These are phyloP conservation scores for Pythium volutum DNA, from an alignment of 352 stramenopile genomes.

Conservation along the genomic window DNA sequence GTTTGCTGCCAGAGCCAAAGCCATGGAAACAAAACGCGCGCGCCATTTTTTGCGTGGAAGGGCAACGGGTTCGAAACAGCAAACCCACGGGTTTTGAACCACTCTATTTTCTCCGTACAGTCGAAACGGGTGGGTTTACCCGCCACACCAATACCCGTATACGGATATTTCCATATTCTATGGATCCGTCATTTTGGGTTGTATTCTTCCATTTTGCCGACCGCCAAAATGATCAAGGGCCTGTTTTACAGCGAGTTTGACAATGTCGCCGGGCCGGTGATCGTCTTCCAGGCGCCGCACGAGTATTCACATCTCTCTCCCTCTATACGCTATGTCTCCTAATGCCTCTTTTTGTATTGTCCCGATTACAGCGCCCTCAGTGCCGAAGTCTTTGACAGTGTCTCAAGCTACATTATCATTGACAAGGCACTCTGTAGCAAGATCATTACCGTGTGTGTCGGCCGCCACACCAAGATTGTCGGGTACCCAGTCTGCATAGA, in stretches of 20 bases:
- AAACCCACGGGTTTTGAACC: neutral
- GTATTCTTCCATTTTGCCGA: neutral
- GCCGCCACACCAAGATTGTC: slow-evolving; percentile 82
- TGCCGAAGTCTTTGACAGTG: slow-evolving; percentile 81
- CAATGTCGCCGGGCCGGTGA: slow-evolving; percentile 87
- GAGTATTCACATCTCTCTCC: slow-evolving; percentile 33
- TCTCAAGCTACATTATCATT: slow-evolving; percentile 89
- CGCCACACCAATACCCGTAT: slow-evolving; percentile 5
- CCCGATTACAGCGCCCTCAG: slow-evolving; percentile 54
- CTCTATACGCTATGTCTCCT: neutral
- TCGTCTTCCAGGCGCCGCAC: slow-evolving; percentile 85
- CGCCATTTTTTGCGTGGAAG: neutral
- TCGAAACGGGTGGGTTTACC: neutral
- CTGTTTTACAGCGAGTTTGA: slow-evolving; percentile 93
- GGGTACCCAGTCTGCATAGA: slow-evolving; percentile 87
- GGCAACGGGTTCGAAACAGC: neutral
- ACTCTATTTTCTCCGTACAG: neutral
- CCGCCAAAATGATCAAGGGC: slow-evolving; percentile 72
- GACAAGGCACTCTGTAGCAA: slow-evolving; percentile 85
- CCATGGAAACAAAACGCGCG: slow-evolving; percentile 3
- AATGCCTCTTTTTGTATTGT: neutral
- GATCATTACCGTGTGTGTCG: slow-evolving; percentile 79
- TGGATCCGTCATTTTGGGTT: neutral
- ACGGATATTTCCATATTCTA: slow-evolving; percentile 14
- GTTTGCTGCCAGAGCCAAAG: neutral